phyloP scores from a whole-genome alignment of 768 basidiomycete genomes.

The Cubamyces sp. region DNA sequence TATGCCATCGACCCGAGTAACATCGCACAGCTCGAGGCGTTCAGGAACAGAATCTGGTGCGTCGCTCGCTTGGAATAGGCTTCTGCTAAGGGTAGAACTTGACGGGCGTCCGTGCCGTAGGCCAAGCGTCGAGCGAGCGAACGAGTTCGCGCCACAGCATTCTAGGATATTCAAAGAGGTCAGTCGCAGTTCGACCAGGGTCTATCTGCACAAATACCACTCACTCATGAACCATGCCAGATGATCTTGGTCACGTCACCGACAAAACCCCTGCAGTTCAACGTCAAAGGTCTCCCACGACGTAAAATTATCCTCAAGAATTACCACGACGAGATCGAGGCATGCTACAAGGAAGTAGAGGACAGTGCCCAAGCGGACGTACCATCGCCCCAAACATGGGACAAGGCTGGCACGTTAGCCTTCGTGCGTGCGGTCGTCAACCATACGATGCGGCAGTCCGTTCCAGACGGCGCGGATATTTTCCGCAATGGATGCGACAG shows the following conservation, averaged over 20 bases:
- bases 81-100: too few relatives aligned
- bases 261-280: constrained; percentile 19
- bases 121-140: constrained; percentile 42
- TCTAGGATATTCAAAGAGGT: constrained; percentile 40
- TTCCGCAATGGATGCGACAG: constrained; percentile 32
- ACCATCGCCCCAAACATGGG: constrained; percentile 21
- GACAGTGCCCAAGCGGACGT: constrained; percentile 26
- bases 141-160: constrained; percentile 43
- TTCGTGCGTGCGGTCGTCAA: constrained; percentile 26
- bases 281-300: constrained; percentile 32
- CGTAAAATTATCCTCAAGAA: constrained; percentile 28
- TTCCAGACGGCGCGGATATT: constrained; percentile 25
- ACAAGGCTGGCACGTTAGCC: neutral
- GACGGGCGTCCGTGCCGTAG: constrained; percentile 22
- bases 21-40: constrained; percentile 32
- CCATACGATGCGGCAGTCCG: constrained; percentile 12
- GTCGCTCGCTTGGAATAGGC: neutral
- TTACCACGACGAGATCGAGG: constrained; percentile 28
- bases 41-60: constrained; percentile 42
- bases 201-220: neutral
- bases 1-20: constrained; percentile 38
- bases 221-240: neutral
- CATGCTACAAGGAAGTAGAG: constrained; percentile 22
- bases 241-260: constrained; percentile 22
- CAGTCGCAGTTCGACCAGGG: neutral